Conservation (phyloP, 225 moss, liverwort and hornwort genomes). For the Pseudisothecium myosuroides region DNA sequence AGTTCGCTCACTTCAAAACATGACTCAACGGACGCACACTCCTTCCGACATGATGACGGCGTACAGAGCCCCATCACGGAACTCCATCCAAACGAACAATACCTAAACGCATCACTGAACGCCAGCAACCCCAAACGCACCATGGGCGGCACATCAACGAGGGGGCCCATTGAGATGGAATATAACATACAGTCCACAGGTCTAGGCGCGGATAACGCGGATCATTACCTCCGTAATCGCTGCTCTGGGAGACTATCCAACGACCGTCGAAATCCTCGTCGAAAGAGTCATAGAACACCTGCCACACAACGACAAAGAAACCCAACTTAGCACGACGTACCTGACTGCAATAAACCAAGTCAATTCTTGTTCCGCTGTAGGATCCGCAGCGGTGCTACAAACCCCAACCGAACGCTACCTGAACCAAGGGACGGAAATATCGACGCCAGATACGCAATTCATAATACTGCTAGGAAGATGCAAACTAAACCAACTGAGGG, state of each 20-base stretch:
- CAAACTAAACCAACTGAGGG: background rate
- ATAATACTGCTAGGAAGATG: no score
- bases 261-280: constrained; percentile 73
- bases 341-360: background rate
- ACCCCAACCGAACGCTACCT: background rate
- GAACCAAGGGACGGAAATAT: background rate
- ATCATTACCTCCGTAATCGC: constrained; percentile 68
- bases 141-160: background rate
- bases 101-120: background rate
- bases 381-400: background rate
- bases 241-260: constrained; percentile 81
- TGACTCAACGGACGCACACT: background rate
- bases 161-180: background rate
- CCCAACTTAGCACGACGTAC: background rate
- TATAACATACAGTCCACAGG: background rate
- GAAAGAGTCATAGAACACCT: constrained; percentile 90
- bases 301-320: background rate
- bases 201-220: background rate
- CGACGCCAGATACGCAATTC: background rate
- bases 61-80: background rate
- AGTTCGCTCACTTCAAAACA: background rate
- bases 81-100: background rate
- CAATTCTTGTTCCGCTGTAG: background rate
- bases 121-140: background rate
- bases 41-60: background rate